Evolutionary conservation across 2,329 filamentous ascomycete genomes (phyloP).

Genomic region (Gnomoniopsis smithogilvyi): DNA sequence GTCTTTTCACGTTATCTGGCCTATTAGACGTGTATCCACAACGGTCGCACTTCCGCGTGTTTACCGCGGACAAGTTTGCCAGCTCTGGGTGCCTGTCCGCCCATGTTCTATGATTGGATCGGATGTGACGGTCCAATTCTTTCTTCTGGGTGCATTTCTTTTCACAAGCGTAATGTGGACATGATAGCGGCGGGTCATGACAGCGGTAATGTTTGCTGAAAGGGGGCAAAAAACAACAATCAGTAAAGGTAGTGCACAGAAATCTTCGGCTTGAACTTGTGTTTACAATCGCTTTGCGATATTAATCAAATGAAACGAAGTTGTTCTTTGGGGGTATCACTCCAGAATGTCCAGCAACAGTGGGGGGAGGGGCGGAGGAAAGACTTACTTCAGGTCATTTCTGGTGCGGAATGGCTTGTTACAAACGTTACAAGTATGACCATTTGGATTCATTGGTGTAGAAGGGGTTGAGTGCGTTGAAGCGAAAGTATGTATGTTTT

Average conservation of each 20-base stretch:
- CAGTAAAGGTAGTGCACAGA: too few relatives aligned
- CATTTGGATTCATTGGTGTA: too few relatives aligned
- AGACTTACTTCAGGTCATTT: not conserved
- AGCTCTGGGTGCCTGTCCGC: constrained; percentile 1
- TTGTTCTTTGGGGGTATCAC: too few relatives aligned
- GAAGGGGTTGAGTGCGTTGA: not conserved
- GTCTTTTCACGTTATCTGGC: not conserved
- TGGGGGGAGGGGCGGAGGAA: not conserved
- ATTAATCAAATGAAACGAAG: too few relatives aligned
- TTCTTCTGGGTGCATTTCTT: not conserved
- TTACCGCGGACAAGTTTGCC: not conserved
- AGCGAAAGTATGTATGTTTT: not conserved
- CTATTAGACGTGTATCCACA: not conserved
- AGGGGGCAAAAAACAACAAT: too few relatives aligned
- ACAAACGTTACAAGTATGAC: not conserved
- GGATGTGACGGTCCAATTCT: constrained; percentile 5
- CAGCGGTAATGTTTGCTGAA: too few relatives aligned
- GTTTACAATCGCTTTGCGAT: too few relatives aligned
- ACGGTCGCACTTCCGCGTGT: not conserved
- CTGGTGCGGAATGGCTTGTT: not conserved
- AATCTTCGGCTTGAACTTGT: too few relatives aligned
- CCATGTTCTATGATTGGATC: not conserved
- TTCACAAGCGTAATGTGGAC: not conserved
- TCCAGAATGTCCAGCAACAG: too few relatives aligned
- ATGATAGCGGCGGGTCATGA: not conserved